These are phyloP conservation scores for Uncinocarpus reesii DNA, from an alignment of 2,329 filamentous ascomycete species.

Conservation along the genomic window DNA sequence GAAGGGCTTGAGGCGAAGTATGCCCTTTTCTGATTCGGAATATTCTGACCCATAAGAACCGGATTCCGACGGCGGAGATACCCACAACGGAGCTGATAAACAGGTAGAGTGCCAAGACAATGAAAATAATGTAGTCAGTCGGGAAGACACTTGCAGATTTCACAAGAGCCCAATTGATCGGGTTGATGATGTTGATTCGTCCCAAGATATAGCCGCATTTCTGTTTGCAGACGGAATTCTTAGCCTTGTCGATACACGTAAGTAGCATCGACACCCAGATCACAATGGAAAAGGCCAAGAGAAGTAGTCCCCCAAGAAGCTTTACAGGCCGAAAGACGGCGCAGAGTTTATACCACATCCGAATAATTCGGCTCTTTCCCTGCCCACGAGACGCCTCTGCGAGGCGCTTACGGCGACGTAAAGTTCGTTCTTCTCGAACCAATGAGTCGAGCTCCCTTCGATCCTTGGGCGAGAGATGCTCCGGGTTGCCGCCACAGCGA, in stretches of 20 bases:
- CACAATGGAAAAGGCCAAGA: constrained; percentile 63
- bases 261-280: constrained; percentile 90
- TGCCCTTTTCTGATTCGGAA: constrained; percentile 84
- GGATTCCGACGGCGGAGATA: constrained; percentile 76
- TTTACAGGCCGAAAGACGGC: constrained; percentile 80
- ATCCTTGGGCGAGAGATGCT: constrained; percentile 71
- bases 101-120: constrained; percentile 71
- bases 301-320: constrained; percentile 68
- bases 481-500: constrained; percentile 65
- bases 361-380: constrained; percentile 62
- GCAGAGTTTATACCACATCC: constrained; percentile 66
- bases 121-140: constrained; percentile 82
- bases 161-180: constrained; percentile 81
- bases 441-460: constrained; percentile 78
- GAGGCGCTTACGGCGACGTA: constrained; percentile 78
- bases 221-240: constrained; percentile 83
- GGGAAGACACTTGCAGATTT: constrained; percentile 75
- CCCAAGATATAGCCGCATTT: constrained; percentile 87
- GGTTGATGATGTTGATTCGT: constrained; percentile 84
- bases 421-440: constrained; percentile 78
- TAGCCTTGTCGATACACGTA: constrained; percentile 90
- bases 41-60: constrained; percentile 89
- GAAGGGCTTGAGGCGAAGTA: constrained; percentile 80
- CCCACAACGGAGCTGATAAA: constrained; percentile 83
- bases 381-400: constrained; percentile 69